Evolutionary conservation across 2,329 filamentous ascomycete species (phyloP).

Genomic region (Ceratocystis destructans): DNA sequence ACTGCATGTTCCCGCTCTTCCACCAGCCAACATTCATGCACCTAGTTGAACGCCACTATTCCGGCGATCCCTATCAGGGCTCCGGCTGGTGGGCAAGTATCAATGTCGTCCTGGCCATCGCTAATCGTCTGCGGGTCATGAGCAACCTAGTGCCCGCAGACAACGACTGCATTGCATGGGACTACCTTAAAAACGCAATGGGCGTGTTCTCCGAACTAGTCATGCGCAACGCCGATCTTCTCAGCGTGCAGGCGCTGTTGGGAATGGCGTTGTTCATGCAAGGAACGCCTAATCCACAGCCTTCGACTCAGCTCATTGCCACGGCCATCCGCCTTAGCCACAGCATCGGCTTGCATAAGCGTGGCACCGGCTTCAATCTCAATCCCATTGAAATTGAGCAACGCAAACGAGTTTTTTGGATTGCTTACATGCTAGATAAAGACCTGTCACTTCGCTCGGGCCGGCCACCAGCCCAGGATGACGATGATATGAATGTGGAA

Average conservation of each 20-base stretch:
- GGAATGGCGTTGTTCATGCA: constrained; percentile 93
- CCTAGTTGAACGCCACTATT: constrained; percentile 86
- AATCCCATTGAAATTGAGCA: constrained; percentile 93
- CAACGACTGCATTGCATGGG: constrained; percentile 90
- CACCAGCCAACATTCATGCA: constrained; percentile 99
- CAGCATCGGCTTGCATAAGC: constrained; percentile 89
- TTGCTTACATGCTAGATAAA: constrained; percentile 52
- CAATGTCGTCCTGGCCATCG: constrained; percentile 86
- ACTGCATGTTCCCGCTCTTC: constrained; percentile 95
- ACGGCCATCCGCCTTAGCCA: constrained; percentile 83
- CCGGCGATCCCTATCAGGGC: constrained; percentile 78
- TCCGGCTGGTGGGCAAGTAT: constrained; percentile 98
- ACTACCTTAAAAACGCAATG: constrained; percentile 92
- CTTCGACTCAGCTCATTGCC: constrained; percentile 79
- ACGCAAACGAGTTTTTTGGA: constrained; percentile 53
- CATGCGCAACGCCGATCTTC: constrained; percentile 87
- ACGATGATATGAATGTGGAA: constrained; percentile 82
- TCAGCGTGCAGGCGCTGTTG: constrained; percentile 85
- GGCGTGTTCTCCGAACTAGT: constrained; percentile 83
- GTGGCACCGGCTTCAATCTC: constrained; percentile 80
- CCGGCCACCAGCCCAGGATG: constrained; percentile 47
- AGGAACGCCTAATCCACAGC: constrained; percentile 91
- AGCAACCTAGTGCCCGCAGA: constrained; percentile 81
- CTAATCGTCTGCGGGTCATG: constrained; percentile 85
- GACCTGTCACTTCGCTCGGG: constrained; percentile 47